Percentiles rank a stretch among this genome's conserved stretches.
These are phyloP conservation scores for Cladosporium sp. DNA, from an alignment of 2,329 filamentous ascomycete genomes.

Conservation along the genomic window DNA sequence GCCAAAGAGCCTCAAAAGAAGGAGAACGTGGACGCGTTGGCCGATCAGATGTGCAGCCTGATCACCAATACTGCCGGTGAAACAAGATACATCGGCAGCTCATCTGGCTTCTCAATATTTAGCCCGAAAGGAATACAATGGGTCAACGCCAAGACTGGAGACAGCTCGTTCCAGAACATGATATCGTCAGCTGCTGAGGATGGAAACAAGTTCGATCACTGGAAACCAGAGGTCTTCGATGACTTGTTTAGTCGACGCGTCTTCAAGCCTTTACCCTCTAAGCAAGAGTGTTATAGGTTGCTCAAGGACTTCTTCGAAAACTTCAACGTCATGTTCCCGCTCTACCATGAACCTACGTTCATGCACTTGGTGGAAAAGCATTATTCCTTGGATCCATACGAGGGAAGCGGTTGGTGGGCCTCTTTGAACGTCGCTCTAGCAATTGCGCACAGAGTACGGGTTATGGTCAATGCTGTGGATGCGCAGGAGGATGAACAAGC, in stretches of 20 bases:
- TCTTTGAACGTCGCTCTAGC: slow-evolving; percentile 90
- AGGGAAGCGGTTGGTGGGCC: slow-evolving; percentile 97
- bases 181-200: slow-evolving; percentile 83
- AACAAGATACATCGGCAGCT: slow-evolving; percentile 93
- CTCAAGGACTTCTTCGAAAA: slow-evolving; percentile 95
- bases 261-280: slow-evolving; percentile 77
- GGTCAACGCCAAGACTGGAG: slow-evolving; percentile 98
- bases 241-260: slow-evolving; percentile 84
- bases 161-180: slow-evolving; percentile 90
- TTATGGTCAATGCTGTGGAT: slow-evolving; percentile 91
- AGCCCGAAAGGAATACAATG: slow-evolving; percentile 97
- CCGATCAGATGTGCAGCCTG: slow-evolving; percentile 98
- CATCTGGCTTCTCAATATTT: slow-evolving; percentile 97
- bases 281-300: slow-evolving; percentile 80
- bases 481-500: slow-evolving; percentile 90
- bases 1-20: slow-evolving; percentile 44
- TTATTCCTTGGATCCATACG: slow-evolving; percentile 87
- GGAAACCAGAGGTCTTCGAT: slow-evolving; percentile 96
- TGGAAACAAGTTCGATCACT: slow-evolving; percentile 93
- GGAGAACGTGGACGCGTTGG: slow-evolving; percentile 78
- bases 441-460: slow-evolving; percentile 85
- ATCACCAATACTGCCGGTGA: slow-evolving; percentile 94
- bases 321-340: slow-evolving; percentile 97
- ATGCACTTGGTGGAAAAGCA: slow-evolving; percentile 95
- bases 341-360: slow-evolving; percentile 97